phyloP scores from a whole-genome alignment of 768 basidiomycete genomes.

The Tulasnella sp. region DNA sequence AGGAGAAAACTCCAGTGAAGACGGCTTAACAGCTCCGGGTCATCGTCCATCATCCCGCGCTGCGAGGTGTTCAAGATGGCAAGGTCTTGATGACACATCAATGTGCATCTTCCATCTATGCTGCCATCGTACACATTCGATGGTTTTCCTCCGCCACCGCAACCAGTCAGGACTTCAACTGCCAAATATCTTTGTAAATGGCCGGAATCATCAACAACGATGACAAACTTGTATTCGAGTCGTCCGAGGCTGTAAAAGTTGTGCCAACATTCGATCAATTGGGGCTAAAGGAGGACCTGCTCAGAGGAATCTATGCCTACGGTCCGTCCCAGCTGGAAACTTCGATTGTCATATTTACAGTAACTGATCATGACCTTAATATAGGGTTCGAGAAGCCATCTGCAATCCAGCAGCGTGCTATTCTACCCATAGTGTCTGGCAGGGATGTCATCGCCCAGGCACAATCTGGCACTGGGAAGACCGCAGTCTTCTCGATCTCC shows the following conservation, averaged over 20 bases:
- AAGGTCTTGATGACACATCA: slow-evolving; percentile 95
- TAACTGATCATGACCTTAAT: slow-evolving; percentile 24
- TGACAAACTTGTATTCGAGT: slow-evolving; percentile 90
- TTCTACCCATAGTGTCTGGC: slow-evolving; percentile 88
- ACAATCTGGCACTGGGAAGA: slow-evolving; percentile 99
- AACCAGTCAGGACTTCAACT: too few species aligned
- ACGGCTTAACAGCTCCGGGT: slow-evolving; percentile 85
- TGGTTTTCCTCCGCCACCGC: too few species aligned
- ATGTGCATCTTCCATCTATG: too few species aligned
- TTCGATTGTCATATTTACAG: slow-evolving; percentile 5
- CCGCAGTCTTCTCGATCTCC: slow-evolving; percentile 97
- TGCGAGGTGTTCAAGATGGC: slow-evolving; percentile 92
- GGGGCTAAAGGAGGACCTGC: slow-evolving; percentile 84
- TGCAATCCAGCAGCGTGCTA: slow-evolving; percentile 95
- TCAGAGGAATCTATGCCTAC: slow-evolving; percentile 97
- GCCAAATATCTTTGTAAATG: neutral
- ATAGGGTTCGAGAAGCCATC: slow-evolving; percentile 95
- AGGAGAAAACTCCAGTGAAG: slow-evolving; percentile 90
- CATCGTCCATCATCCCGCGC: slow-evolving; percentile 92
- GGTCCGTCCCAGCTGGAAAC: slow-evolving; percentile 39
- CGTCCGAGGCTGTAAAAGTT: slow-evolving; percentile 71
- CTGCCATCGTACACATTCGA: too few species aligned
- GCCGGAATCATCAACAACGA: neutral
- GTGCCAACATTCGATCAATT: slow-evolving; percentile 86
- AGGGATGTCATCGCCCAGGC: slow-evolving; percentile 99